phyloP scores from a whole-genome alignment of 2,329 filamentous ascomycete genomes.

The Fusarium incarnatum region DNA sequence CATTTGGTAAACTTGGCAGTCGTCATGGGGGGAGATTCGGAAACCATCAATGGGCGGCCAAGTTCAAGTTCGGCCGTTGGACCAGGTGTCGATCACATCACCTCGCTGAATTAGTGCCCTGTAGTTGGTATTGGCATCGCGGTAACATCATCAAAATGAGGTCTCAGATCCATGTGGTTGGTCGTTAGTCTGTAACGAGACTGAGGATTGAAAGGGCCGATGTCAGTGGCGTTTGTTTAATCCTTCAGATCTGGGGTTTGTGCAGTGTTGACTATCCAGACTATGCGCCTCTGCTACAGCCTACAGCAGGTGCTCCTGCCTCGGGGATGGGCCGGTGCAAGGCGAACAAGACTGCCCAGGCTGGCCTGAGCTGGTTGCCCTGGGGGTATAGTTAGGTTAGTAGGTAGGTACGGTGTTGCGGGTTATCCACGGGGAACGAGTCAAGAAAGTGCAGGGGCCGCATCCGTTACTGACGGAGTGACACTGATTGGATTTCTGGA shows the following conservation, averaged over 20 bases:
- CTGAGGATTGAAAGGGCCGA: slow-evolving; percentile 42
- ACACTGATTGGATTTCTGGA: slow-evolving; percentile 35
- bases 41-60: slow-evolving; percentile 16
- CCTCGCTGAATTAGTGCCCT: slow-evolving; percentile 1
- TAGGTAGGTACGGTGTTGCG: not conserved
- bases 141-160: slow-evolving; percentile 1
- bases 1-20: slow-evolving; percentile 45
- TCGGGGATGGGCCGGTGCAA: slow-evolving; percentile 11
- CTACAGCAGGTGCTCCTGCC: not conserved
- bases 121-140: slow-evolving; percentile 5
- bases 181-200: slow-evolving; percentile 28
- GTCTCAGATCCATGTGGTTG: slow-evolving; percentile 22
- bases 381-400: not conserved
- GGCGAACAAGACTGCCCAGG: slow-evolving; percentile 8
- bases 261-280: slow-evolving; percentile 5
- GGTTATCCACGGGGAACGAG: slow-evolving; percentile 17
- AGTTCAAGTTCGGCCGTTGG: slow-evolving; percentile 7
- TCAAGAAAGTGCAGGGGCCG: slow-evolving; percentile 18
- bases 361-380: slow-evolving; percentile 1
- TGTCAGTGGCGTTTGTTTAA: slow-evolving; percentile 42
- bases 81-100: slow-evolving; percentile 27
- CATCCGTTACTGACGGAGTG: not conserved
- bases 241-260: slow-evolving; percentile 25
- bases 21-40: slow-evolving; percentile 41
- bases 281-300: not conserved